Evolutionary conservation across 495 filamentous ascomycete genomes (phyloP), one percentile per base, ranked within the genome.

Genomic region (Hypoxylon fragiforme): DNA sequence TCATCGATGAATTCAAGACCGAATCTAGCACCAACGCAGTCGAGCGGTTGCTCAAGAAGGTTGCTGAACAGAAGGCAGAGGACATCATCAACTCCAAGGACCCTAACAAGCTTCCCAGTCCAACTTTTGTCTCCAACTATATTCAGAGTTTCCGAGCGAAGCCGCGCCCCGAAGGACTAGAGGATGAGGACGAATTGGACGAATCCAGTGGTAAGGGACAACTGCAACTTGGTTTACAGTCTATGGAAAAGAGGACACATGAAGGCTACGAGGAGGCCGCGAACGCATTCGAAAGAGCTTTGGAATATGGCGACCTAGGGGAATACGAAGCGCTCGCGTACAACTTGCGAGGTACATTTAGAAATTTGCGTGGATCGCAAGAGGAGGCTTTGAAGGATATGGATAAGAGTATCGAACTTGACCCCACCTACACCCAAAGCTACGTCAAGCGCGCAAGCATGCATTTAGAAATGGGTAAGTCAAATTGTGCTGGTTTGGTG

Each of bases 401-500:
- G 50, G 88, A 87, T 66, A 91, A 88, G 81, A 96, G 90, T 69
- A 85, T 97, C 43, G 90, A 96, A 68, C 76, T 97, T 13, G 83
- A 97, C 44, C 90, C 92, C 0, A 74, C 82, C 1, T 73, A 97
- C 70, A 94, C 91, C 3, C 94, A 99, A 70, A 96, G 90, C 78
- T 97, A 91, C 71, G 95, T 99, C 76, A 99, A 99, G 78, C 84
- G 95, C 39, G 94, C 94, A 38, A 97, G 91, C 81, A 94, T 99
- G 88, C 88, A 95, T 71, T 81, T 97, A 30, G 94, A 99, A 74
- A 83, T 95, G 38, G 92, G 91, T 91, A 79, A 61, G 86, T 65
- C 44, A 44, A 9, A 9, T 18, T 15, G 26, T 22, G 11, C 38
- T 18, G 22, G 8, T 12, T 4, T 32, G 7, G 13, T 32, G 12